Evolutionary conservation across 1,284 basidiomycete species (phyloP).

Genomic region (Grifola frondosa): DNA sequence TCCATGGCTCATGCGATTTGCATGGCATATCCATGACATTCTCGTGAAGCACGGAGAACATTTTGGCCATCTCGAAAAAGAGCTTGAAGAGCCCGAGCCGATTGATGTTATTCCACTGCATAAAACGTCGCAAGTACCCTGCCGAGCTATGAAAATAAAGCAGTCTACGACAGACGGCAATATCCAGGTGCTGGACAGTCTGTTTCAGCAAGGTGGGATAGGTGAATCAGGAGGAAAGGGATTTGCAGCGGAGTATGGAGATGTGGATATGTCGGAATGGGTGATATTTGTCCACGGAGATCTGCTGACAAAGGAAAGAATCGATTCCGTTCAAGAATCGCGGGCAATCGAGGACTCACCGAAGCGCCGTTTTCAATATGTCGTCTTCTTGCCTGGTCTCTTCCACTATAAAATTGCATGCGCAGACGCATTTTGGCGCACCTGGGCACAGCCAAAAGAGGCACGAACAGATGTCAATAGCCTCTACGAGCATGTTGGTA

Average conservation of each 20-base stretch:
- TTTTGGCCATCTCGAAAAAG: conserved; percentile 18
- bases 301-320: conserved; percentile 17
- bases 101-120: conserved; percentile 30
- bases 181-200: conserved; percentile 19
- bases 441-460: too few species aligned
- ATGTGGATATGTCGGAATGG: not conserved
- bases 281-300: conserved; percentile 13
- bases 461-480: too few species aligned
- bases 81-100: conserved; percentile 23
- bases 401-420: conserved; percentile 43
- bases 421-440: conserved; percentile 35
- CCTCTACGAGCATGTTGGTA: conserved; percentile 11
- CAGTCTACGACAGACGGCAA: conserved; percentile 27
- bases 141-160: conserved; percentile 27
- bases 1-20: conserved; percentile 27
- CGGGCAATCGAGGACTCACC: conserved; percentile 16
- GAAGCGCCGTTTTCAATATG: conserved; percentile 23
- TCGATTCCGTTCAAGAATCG: conserved; percentile 5
- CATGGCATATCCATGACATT: too few species aligned
- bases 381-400: conserved; percentile 34
- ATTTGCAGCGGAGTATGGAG: too few species aligned
- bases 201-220: conserved; percentile 30
- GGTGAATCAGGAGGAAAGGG: too few species aligned
- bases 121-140: conserved; percentile 28
- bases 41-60: conserved; percentile 24